phyloP scores from a whole-genome alignment of 169 alveolate genomes.

The Plasmodium gaboni region DNA sequence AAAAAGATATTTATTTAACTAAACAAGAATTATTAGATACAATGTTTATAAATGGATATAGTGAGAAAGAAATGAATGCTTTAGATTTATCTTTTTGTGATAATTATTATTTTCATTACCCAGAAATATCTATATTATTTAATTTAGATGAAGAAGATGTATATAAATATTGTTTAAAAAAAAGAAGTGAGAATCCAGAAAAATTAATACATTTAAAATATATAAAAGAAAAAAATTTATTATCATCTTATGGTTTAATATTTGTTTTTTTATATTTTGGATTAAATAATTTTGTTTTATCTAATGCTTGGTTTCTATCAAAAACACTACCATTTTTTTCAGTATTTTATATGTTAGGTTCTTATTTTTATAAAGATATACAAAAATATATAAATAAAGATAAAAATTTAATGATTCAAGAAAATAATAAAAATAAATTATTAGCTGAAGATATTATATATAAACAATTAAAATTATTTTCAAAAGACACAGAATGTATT shows the following conservation, averaged over 20 bases:
- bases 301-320: conserved; percentile 92
- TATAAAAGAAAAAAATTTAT: conserved; percentile 83
- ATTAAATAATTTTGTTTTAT: conserved; percentile 87
- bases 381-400: conserved; percentile 80
- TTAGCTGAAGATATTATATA: conserved; percentile 88
- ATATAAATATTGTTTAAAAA: conserved; percentile 86
- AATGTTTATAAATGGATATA: conserved; percentile 90
- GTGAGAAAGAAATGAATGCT: conserved; percentile 89
- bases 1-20: conserved; percentile 89
- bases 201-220: conserved; percentile 86
- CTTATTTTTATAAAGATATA: conserved; percentile 86
- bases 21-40: conserved; percentile 87
- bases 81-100: conserved; percentile 88
- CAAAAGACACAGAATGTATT: conserved; percentile 79
- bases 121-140: conserved; percentile 89
- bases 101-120: conserved; percentile 90
- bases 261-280: conserved; percentile 91
- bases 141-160: conserved; percentile 89
- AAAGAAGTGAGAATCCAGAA: conserved; percentile 88
- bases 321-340: conserved; percentile 91
- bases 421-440: conserved; percentile 84
- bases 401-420: conserved; percentile 84
- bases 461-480: conserved; percentile 83
- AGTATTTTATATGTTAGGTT: conserved; percentile 91
- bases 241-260: conserved; percentile 89